Percentiles rank a stretch among this genome's conserved stretches.
Evolutionary conservation across 352 stramenopile genomes (phyloP).

Genomic region (Pythium pyrilobum): DNA sequence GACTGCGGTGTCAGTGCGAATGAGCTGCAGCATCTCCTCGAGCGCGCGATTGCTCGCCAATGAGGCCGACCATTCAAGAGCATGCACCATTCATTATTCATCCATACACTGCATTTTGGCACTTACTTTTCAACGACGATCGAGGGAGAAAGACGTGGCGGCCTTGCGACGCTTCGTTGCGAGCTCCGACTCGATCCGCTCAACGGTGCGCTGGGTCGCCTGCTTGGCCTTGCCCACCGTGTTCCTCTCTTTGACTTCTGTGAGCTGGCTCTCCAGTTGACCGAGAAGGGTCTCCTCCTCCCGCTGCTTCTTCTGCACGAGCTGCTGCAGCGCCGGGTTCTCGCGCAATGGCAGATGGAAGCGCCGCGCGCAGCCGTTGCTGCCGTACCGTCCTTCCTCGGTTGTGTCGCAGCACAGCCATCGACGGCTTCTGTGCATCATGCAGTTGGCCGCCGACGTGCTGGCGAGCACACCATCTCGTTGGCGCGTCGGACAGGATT

Average conservation of each 20-base stretch:
- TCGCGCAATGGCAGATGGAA: constrained; percentile 54
- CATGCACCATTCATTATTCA: neutral
- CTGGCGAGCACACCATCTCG: neutral
- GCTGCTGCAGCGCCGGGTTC: constrained; percentile 33
- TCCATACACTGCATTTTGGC: no score
- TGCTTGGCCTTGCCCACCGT: constrained; percentile 47
- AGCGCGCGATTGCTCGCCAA: constrained; percentile 5
- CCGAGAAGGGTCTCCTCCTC: constrained; percentile 38
- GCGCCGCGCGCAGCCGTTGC: constrained; percentile 44
- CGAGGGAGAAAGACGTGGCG: constrained; percentile 48
- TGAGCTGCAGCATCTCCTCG: constrained; percentile 1
- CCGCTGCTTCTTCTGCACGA: constrained; percentile 36
- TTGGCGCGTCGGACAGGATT: constrained; percentile 42
- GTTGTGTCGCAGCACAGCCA: constrained; percentile 78
- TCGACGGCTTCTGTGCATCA: constrained; percentile 63
- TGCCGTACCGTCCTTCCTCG: constrained; percentile 59
- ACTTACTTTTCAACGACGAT: constrained; percentile 21
- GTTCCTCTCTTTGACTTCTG: constrained; percentile 52
- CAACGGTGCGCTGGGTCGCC: constrained; percentile 38
- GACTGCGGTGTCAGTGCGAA: constrained; percentile 6
- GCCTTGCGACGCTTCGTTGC: constrained; percentile 34
- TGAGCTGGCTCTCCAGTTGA: constrained; percentile 54
- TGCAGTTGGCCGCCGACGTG: constrained; percentile 30
- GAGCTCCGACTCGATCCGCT: constrained; percentile 48
- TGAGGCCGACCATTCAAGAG: neutral